These are phyloP conservation scores for Aureobasidium vineae DNA, from an alignment of 2,329 filamentous ascomycete species.

Conservation along the genomic window DNA sequence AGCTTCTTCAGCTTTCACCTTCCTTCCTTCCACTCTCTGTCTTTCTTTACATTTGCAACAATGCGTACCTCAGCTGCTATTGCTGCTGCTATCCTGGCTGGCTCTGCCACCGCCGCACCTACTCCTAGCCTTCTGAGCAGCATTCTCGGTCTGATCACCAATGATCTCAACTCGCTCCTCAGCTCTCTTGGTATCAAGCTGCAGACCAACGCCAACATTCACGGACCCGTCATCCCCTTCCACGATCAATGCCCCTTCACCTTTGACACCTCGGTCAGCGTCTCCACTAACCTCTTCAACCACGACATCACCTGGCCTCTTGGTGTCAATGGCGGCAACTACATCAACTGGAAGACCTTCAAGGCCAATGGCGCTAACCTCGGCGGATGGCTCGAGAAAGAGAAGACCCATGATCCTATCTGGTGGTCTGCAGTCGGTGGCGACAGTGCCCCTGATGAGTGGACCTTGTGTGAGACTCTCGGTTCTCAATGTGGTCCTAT, in stretches of 20 bases:
- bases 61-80: slow-evolving; percentile 18
- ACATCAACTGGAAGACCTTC: slow-evolving; percentile 31
- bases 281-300: neutral
- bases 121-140: slow-evolving; percentile 18
- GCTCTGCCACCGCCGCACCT: slow-evolving; percentile 16
- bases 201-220: slow-evolving; percentile 23
- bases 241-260: slow-evolving; percentile 25
- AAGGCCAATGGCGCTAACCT: slow-evolving; percentile 34
- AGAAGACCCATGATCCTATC: slow-evolving; percentile 27
- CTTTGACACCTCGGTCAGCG: neutral
- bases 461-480: neutral
- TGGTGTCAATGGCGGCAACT: slow-evolving; percentile 26
- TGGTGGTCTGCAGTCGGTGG: slow-evolving; percentile 32
- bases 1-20: slow-evolving; percentile 1
- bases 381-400: slow-evolving; percentile 39
- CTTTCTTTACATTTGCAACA: neutral
- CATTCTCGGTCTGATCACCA: slow-evolving; percentile 21
- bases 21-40: neutral
- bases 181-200: slow-evolving; percentile 24
- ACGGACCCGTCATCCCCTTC: slow-evolving; percentile 25
- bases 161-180: slow-evolving; percentile 25
- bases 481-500: neutral
- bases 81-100: slow-evolving; percentile 10
- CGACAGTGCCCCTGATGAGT: slow-evolving; percentile 27
- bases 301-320: slow-evolving; percentile 28